Conservation (phyloP, 257 asterid genomes). For the Asclepias syriaca region DNA sequence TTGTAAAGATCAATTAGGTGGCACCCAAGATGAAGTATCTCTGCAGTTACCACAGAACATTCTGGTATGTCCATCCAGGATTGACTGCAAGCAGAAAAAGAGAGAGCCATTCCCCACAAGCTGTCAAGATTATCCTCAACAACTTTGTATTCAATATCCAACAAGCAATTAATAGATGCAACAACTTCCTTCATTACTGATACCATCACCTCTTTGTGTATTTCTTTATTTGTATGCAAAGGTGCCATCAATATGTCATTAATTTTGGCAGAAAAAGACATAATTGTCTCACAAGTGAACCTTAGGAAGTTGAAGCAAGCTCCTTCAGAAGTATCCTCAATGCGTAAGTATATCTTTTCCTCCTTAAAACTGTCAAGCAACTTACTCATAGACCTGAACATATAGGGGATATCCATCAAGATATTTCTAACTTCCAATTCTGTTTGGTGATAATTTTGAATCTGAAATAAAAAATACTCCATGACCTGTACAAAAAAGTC, state of each 20-base stretch:
- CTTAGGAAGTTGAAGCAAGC: conserved; percentile 59
- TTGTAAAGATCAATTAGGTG: conserved; percentile 68
- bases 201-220: conserved; percentile 37
- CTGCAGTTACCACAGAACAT: conserved; percentile 40
- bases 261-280: conserved; percentile 48
- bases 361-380: conserved; percentile 46
- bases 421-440: conserved; percentile 30
- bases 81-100: conserved; percentile 47
- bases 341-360: conserved; percentile 56
- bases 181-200: conserved; percentile 60
- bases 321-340: conserved; percentile 77
- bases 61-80: conserved; percentile 36
- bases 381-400: conserved; percentile 53
- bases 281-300: conserved; percentile 45
- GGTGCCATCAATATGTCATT: conserved; percentile 26
- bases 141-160: conserved; percentile 74
- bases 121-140: conserved; percentile 74
- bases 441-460: conserved; percentile 36
- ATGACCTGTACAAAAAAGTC: conserved; percentile 64
- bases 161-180: conserved; percentile 43
- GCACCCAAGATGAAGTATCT: conserved; percentile 59
- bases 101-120: conserved; percentile 60
- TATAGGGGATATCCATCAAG: conserved; percentile 35
- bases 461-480: conserved; percentile 57
- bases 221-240: conserved; percentile 31